These are phyloP conservation scores for Penicillium herquei DNA, from an alignment of 495 filamentous ascomycete species.

Conservation along the genomic window DNA sequence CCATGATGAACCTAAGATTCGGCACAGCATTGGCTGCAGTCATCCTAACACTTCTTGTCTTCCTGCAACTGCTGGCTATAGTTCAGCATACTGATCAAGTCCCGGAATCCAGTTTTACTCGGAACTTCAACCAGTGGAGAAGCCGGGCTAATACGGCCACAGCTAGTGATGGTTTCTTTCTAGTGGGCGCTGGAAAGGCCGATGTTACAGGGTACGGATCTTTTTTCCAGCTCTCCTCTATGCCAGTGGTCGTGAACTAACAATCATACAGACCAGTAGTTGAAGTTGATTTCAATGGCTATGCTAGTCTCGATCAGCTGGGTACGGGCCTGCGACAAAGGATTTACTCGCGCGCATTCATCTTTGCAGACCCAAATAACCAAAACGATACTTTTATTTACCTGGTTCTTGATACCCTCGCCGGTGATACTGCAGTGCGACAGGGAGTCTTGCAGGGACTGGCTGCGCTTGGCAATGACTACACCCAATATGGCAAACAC, in stretches of 20 bases:
- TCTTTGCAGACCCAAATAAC: constrained; percentile 67
- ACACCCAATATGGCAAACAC: constrained; percentile 70
- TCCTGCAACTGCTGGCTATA: constrained; percentile 31
- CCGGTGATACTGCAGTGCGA: constrained; percentile 86
- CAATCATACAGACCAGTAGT: constrained; percentile 63
- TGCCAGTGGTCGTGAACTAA: constrained; percentile 1
- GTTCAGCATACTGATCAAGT: constrained; percentile 16
- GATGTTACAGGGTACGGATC: constrained; percentile 81
- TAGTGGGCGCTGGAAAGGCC: constrained; percentile 89
- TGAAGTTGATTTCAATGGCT: constrained; percentile 89
- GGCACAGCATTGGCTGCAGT: constrained; percentile 24
- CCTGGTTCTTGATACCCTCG: constrained; percentile 81
- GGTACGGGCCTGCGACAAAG: constrained; percentile 87
- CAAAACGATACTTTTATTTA: constrained; percentile 80
- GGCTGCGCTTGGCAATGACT: constrained; percentile 61
- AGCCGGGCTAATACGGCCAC: constrained; percentile 20
- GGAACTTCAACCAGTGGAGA: constrained; percentile 24
- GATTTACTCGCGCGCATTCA: constrained; percentile 87
- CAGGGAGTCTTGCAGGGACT: constrained; percentile 81
- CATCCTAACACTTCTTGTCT: constrained; percentile 24
- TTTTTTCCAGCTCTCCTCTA: neutral
- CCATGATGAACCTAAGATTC: constrained; percentile 33
- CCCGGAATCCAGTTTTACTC: constrained; percentile 11
- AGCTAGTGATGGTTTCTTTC: constrained; percentile 53
- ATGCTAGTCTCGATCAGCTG: constrained; percentile 82